Conservation (phyloP, 495 filamentous ascomycete species). For the Polyplosphaeria fusca region DNA sequence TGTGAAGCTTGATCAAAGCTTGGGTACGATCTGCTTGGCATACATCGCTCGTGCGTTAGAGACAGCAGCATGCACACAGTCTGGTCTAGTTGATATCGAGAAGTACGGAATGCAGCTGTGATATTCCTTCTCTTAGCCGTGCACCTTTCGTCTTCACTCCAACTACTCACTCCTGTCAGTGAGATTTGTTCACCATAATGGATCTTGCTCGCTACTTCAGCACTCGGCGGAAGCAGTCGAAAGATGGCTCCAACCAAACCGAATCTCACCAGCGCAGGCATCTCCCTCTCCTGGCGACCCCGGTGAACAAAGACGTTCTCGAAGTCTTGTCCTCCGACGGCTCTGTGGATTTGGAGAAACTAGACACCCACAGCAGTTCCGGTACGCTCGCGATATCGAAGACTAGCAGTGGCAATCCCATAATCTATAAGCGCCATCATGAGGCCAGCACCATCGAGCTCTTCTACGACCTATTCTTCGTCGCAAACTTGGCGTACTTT, state of each 20-base stretch:
- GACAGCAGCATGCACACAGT: too few relatives aligned
- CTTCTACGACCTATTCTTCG: slow-evolving; percentile 37
- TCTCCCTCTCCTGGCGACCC: neutral
- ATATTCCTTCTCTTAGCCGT: too few relatives aligned
- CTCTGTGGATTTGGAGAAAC: neutral
- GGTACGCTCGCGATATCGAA: neutral
- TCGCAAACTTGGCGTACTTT: slow-evolving; percentile 34
- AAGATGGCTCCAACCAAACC: neutral
- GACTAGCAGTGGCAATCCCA: neutral
- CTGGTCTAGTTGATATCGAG: too few relatives aligned
- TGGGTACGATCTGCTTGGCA: neutral
- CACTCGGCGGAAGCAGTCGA: neutral
- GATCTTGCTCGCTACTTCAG: neutral
- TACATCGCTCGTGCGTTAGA: neutral
- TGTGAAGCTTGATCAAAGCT: neutral
- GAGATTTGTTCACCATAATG: neutral
- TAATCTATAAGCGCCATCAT: neutral
- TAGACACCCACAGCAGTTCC: neutral
- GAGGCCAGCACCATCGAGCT: slow-evolving; percentile 29
- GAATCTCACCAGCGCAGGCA: neutral
- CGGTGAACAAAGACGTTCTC: neutral
- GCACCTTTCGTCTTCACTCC: too few relatives aligned
- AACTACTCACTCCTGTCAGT: too few relatives aligned
- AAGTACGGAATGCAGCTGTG: too few relatives aligned
- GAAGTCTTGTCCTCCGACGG: neutral